phyloP scores from a whole-genome alignment of 2,329 filamentous ascomycete species.

The Alternaria triticimaculans region DNA sequence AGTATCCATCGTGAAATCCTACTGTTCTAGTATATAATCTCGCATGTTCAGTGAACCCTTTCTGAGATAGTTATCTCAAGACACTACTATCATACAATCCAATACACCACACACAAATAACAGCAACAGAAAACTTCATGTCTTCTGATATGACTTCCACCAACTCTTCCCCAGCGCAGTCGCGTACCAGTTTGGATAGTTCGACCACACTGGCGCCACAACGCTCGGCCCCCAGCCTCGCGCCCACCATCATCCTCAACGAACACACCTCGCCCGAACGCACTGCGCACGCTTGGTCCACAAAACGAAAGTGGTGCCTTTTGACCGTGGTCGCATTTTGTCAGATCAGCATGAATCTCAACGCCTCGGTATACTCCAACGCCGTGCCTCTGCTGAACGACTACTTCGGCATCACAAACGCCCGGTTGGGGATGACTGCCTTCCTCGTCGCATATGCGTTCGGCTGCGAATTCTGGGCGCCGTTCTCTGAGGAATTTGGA shows the following conservation, averaged over 20 bases:
- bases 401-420: constrained; percentile 47
- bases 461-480: constrained; percentile 85
- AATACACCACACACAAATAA: not conserved
- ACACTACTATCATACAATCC: not conserved
- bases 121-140: not conserved
- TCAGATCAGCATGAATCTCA: constrained; percentile 61
- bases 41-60: not conserved
- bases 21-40: not conserved
- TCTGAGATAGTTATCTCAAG: not conserved
- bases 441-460: constrained; percentile 82
- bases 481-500: constrained; percentile 78
- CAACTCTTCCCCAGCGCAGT: not conserved
- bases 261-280: not conserved
- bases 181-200: not conserved
- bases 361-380: constrained; percentile 62
- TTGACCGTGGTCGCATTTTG: constrained; percentile 61
- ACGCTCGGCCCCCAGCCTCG: not conserved
- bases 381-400: constrained; percentile 59
- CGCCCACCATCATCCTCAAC: not conserved
- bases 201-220: not conserved
- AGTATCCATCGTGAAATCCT: not conserved
- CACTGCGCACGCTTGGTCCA: constrained; percentile 55
- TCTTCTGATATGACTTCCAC: not conserved
- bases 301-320: constrained; percentile 60
- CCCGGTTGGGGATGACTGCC: constrained; percentile 69